Percentiles rank a stretch among this genome's conserved stretches.
These are phyloP conservation scores for Colletotrichum sidae DNA, from an alignment of 2,329 filamentous ascomycete species.

Conservation along the genomic window DNA sequence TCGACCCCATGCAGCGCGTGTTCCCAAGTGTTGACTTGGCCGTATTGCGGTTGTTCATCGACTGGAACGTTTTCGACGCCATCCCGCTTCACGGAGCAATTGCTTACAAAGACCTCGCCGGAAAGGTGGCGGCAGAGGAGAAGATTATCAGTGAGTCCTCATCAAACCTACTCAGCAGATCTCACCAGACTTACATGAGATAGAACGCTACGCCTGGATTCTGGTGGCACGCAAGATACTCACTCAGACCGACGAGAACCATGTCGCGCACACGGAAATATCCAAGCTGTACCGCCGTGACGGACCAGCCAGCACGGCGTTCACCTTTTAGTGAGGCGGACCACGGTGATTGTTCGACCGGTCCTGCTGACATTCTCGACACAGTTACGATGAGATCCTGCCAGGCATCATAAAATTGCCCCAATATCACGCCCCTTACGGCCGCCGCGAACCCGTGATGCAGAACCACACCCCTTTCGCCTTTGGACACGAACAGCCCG, in stretches of 20 bases:
- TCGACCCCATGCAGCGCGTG: background rate
- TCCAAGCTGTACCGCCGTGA: conserved; percentile 33
- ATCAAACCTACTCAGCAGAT: background rate
- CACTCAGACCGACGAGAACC: conserved; percentile 35
- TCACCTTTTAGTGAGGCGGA: conserved; percentile 24
- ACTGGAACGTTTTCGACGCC: conserved; percentile 47
- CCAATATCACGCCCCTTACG: conserved; percentile 38
- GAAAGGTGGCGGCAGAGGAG: conserved; percentile 42
- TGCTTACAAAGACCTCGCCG: conserved; percentile 44
- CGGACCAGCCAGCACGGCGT: conserved; percentile 28
- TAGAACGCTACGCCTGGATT: conserved; percentile 39
- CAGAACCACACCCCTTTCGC: conserved; percentile 43
- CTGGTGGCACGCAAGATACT: conserved; percentile 40
- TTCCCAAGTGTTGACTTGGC: background rate
- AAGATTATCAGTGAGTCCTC: conserved; percentile 41
- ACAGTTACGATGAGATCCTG: conserved; percentile 9
- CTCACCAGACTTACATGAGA: background rate
- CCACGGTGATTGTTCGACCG: background rate
- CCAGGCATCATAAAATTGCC: conserved; percentile 38
- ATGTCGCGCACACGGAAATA: conserved; percentile 40
- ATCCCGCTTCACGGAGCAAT: conserved; percentile 45
- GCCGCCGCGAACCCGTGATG: conserved; percentile 44
- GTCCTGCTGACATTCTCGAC: accelerated
- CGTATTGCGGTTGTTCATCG: conserved; percentile 41
- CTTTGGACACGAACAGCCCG: conserved; percentile 45